Evolutionary conservation across 2,329 filamentous ascomycete genomes (phyloP).

Genomic region (Plectosphaerella sp.): DNA sequence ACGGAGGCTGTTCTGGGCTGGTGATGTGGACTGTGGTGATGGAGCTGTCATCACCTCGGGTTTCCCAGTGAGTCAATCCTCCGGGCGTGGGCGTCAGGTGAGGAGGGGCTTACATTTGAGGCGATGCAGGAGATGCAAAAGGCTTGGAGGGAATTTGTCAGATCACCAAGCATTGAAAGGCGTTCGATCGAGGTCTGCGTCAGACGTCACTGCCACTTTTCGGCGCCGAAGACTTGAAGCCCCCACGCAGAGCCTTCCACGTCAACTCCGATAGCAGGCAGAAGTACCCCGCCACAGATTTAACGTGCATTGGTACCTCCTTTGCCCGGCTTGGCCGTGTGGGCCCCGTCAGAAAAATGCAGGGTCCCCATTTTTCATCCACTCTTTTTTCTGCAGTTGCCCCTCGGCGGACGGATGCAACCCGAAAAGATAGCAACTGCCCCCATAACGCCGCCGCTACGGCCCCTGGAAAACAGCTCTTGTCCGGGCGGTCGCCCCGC

Average conservation of each 20-base stretch:
- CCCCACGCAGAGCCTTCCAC: neutral
- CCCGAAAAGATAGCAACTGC: neutral
- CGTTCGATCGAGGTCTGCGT: neutral
- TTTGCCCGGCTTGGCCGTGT: neutral
- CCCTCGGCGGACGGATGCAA: neutral
- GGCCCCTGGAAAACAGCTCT: too few species aligned
- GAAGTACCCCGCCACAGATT: neutral
- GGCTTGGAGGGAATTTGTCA: neutral
- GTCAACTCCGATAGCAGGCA: neutral
- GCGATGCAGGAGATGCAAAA: neutral
- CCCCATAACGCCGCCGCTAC: neutral
- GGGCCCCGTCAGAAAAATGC: neutral
- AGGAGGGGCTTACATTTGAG: neutral
- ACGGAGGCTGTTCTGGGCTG: neutral
- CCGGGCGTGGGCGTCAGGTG: neutral
- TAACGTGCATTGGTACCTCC: too few species aligned
- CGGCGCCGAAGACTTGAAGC: neutral
- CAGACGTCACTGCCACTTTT: neutral
- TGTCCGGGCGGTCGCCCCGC: too few species aligned
- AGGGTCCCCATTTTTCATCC: neutral
- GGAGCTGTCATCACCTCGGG: neutral
- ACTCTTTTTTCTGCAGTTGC: neutral
- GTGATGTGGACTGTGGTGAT: neutral
- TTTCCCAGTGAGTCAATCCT: neutral
- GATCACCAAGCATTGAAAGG: neutral